Base-by-base conservation (phyloP, 768 basidiomycete genomes). In the Cubamyces sp. region DNA sequence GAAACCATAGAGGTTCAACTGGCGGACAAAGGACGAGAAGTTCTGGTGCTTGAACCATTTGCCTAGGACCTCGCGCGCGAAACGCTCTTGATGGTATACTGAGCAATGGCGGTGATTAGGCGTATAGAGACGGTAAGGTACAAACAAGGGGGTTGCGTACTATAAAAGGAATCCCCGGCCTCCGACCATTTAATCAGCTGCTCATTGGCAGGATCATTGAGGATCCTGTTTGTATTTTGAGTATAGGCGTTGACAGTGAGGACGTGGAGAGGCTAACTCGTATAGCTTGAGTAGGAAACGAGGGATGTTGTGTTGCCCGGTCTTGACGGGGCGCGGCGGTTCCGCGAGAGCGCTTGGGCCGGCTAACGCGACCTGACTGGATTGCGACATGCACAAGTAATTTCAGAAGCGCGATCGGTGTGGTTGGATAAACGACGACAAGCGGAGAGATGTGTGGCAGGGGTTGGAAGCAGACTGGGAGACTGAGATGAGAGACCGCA, bases 41-140 rank as follows among this genome's bases (percentile, higher is more conserved):
- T 96, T 97, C 64, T 90, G 87, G 77, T 98, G 97, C 74, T 99
- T 99, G 86, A 98, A 99, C 87, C 91, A 98, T 45, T 87, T 84
- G 2, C 93, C 93, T 3, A 98, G 84, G 34, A 97, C 85, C 73
- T 96, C 91, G 30, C 86, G 85, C 1, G 93, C 91, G 72, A 98
- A 92, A 18, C 87, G 87, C 71, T 96, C 94, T 66, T 92, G 90
- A 74, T 96, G 91, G 34, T 92, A 85, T 23, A 98, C 96, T 97
- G 69, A 5, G 34, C 3, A 5, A n/a, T 25, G 21, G 23, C 7
- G 40, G 55, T 43, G 26, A 62, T 52, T 19, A 26, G 57, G 14
- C 23, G 49, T 11, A 49, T 5, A 41, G 23, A 47, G 4, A 12
- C 30, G 21, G 25, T 28, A 12, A 3, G 21, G 5, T 21, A 60